Conservation (phyloP, 2,329 filamentous ascomycete species). For the Chrysoporthe deuterocubensis region DNA sequence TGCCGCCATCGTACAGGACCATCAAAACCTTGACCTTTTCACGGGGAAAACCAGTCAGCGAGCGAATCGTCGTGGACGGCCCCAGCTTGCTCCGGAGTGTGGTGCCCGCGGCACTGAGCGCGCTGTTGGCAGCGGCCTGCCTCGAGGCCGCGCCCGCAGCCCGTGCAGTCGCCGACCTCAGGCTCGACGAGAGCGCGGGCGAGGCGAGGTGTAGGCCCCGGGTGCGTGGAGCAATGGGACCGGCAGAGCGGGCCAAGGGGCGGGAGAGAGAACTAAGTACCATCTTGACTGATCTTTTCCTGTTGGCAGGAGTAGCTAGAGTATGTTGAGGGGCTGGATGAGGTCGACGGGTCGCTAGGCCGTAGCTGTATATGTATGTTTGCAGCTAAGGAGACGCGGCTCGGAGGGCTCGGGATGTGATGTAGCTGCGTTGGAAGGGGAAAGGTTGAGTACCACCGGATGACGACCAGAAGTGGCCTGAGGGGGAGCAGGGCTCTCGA, state of each 20-base stretch:
- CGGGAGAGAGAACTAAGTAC: constrained; percentile 32
- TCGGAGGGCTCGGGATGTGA: constrained; percentile 17
- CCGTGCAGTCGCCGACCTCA: constrained; percentile 21
- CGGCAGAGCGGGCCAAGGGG: constrained; percentile 30
- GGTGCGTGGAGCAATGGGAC: constrained; percentile 30
- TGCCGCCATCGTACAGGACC: constrained; percentile 88
- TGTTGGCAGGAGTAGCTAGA: neutral
- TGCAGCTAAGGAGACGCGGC: neutral
- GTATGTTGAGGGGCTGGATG: neutral
- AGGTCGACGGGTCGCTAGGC: neutral
- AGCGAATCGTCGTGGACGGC: constrained; percentile 58
- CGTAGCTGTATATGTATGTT: constrained; percentile 20
- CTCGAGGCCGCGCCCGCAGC: constrained; percentile 24
- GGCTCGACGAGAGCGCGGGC: constrained; percentile 25
- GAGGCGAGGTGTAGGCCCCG: constrained; percentile 30
- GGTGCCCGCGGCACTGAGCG: constrained; percentile 8
- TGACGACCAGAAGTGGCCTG: neutral
- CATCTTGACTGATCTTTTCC: constrained; percentile 30
- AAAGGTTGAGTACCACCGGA: constrained; percentile 8
- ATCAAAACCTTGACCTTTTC: constrained; percentile 91
- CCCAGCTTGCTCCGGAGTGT: constrained; percentile 28
- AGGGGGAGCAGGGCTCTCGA: constrained; percentile 20
- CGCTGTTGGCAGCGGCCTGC: constrained; percentile 24
- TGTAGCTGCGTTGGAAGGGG: constrained; percentile 9
- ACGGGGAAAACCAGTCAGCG: constrained; percentile 51